phyloP scores from a whole-genome alignment of 2,329 filamentous ascomycete genomes.

The Pezicula carpinea region DNA sequence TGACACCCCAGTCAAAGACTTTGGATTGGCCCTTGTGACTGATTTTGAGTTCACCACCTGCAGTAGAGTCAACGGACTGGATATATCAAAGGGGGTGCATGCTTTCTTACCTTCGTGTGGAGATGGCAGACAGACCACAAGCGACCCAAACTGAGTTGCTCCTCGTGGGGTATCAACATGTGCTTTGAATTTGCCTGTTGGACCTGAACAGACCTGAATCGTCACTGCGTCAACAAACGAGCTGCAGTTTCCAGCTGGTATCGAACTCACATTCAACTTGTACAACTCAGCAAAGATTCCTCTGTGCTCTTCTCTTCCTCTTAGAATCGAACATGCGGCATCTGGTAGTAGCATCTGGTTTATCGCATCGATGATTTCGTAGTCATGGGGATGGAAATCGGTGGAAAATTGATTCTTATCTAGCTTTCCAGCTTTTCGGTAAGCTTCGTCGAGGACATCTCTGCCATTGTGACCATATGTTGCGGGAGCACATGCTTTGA shows the following conservation, averaged over 20 bases:
- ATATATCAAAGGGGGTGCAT: too few relatives aligned
- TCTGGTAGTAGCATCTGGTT: slow-evolving; percentile 35
- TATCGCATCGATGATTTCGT: slow-evolving; percentile 47
- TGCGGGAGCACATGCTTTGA: too few relatives aligned
- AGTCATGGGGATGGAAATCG: slow-evolving; percentile 45
- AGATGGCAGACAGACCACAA: slow-evolving; percentile 45
- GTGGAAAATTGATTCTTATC: slow-evolving; percentile 40
- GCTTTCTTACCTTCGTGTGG: slow-evolving; percentile 18
- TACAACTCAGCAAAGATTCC: slow-evolving; percentile 49
- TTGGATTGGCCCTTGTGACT: slow-evolving; percentile 2
- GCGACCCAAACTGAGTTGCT: slow-evolving; percentile 43
- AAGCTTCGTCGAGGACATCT: slow-evolving; percentile 45
- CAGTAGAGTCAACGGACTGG: too few relatives aligned
- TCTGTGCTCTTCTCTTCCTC: slow-evolving; percentile 11
- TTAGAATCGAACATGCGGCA: slow-evolving; percentile 19
- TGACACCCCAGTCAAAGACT: slow-evolving; percentile 39
- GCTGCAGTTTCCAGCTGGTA: too few relatives aligned
- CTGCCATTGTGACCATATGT: too few relatives aligned
- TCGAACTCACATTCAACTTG: slow-evolving; percentile 45
- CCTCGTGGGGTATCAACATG: slow-evolving; percentile 51
- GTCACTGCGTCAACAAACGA: background rate
- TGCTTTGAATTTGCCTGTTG: slow-evolving; percentile 44
- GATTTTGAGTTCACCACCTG: slow-evolving; percentile 21
- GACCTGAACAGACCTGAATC: slow-evolving; percentile 43
- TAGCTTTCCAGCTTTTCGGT: slow-evolving; percentile 49